Conservation (phyloP, 169 alveolate genomes). For the Cystoisospora suis region DNA sequence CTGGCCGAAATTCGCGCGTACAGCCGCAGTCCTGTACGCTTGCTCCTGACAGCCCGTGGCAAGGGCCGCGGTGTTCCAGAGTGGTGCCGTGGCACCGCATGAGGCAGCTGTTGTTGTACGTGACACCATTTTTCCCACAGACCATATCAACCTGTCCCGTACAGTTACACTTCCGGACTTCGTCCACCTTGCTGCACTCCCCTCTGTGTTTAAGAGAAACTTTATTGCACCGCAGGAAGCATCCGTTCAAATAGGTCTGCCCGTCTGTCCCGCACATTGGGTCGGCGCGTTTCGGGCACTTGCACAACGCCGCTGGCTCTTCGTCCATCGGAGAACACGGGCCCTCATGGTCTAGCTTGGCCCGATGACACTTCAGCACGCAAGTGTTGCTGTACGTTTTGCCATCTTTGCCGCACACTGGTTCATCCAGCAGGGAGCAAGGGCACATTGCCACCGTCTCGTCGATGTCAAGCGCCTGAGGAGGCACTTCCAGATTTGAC, state of each 20-base stretch:
- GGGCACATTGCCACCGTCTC: not conserved
- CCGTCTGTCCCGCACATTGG: constrained; percentile 59
- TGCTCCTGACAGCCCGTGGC: not conserved
- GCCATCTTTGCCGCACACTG: constrained; percentile 27
- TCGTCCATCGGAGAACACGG: not conserved
- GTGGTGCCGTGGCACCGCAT: constrained; percentile 4
- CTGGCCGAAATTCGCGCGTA: not conserved
- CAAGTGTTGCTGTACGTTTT: constrained; percentile 26
- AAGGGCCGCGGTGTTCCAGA: not conserved
- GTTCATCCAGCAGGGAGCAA: not conserved
- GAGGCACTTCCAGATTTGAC: not conserved
- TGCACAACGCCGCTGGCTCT: not conserved
- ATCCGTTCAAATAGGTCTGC: constrained; percentile 29
- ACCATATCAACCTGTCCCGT: not conserved
- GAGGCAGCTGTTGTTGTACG: constrained; percentile 8
- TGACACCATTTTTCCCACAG: not conserved
- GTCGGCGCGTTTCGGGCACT: not conserved
- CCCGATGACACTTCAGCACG: not conserved
- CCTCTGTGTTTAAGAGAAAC: not conserved
- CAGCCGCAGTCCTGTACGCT: constrained; percentile 16
- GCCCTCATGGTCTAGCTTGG: not conserved
- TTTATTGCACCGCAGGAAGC: not conserved
- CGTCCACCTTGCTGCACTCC: not conserved
- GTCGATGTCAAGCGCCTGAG: too few species aligned
- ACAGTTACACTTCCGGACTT: not conserved